These are phyloP conservation scores for Hymenoscyphus occultus DNA, from an alignment of 2,329 filamentous ascomycete species.

Conservation along the genomic window DNA sequence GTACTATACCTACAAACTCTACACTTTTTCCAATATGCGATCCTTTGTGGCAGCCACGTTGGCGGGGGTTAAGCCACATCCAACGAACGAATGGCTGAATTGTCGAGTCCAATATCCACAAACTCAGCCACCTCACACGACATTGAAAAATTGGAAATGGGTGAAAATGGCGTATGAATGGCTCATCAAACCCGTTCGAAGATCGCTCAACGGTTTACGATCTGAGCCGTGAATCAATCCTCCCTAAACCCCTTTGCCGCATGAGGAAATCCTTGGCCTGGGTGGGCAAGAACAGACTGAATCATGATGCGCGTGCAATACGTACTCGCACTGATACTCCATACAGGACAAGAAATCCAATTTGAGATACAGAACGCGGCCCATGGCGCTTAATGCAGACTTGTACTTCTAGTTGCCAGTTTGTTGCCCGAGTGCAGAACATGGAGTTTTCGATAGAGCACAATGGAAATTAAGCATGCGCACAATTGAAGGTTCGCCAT, in stretches of 20 bases:
- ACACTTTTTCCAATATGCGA: not conserved
- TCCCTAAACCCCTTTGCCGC: not conserved
- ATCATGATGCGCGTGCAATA: not conserved
- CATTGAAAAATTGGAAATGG: not conserved
- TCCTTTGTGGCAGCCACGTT: not conserved
- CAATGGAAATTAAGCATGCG: conserved; percentile 17
- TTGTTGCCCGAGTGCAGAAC: not conserved
- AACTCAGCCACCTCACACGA: not conserved
- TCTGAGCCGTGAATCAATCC: conserved; percentile 1
- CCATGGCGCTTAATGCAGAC: not conserved
- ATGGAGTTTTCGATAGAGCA: not conserved
- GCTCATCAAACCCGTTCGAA: not conserved
- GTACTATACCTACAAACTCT: not conserved
- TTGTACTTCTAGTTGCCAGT: conserved; percentile 1
- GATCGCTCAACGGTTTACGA: not conserved
- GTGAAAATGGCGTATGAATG: not conserved
- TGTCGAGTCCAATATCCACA: not conserved
- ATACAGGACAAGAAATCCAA: not conserved
- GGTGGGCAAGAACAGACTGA: not conserved
- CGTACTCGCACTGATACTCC: not conserved
- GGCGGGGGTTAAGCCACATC: not conserved
- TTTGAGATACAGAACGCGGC: not conserved
- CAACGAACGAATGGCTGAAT: not conserved
- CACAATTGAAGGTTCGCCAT: conserved; percentile 14
- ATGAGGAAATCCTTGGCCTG: not conserved